These are phyloP conservation scores for Hippophae rhamnoides DNA, from an alignment of 306 rosid species.

Conservation along the genomic window DNA sequence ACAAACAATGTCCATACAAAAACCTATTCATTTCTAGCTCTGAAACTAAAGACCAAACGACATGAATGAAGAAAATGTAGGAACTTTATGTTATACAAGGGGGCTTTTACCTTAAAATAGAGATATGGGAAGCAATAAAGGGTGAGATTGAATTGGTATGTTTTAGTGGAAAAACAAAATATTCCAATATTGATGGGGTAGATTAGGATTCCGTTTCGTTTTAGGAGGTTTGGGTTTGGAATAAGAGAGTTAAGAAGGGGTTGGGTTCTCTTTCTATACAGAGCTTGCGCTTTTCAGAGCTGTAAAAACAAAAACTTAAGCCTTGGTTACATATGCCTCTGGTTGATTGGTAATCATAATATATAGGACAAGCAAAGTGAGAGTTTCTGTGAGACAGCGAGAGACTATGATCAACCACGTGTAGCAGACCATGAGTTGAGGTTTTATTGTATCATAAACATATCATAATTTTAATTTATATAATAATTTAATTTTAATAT, in stretches of 20 bases:
- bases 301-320: background rate
- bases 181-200: constrained; percentile 12
- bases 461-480: too few relatives aligned
- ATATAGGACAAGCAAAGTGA: background rate
- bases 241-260: constrained; percentile 1
- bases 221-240: constrained; percentile 5
- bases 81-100: background rate
- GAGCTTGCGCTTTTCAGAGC: constrained; percentile 4
- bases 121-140: constrained; percentile 25
- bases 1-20: background rate
- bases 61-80: constrained; percentile 3
- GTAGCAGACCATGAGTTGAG: constrained; percentile 3
- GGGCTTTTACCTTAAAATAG: constrained; percentile 30
- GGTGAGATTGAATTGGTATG: constrained; percentile 13
- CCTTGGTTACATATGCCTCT: background rate
- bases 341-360: background rate
- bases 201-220: constrained; percentile 1
- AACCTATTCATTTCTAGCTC: constrained; percentile 15
- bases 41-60: constrained; percentile 4
- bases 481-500: too few relatives aligned
- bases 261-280: background rate
- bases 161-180: background rate
- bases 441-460: too few relatives aligned
- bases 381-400: constrained; percentile 3
- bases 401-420: constrained; percentile 22